Base-by-base conservation (phyloP, 495 filamentous ascomycete species). In the Penicillium silybi region DNA sequence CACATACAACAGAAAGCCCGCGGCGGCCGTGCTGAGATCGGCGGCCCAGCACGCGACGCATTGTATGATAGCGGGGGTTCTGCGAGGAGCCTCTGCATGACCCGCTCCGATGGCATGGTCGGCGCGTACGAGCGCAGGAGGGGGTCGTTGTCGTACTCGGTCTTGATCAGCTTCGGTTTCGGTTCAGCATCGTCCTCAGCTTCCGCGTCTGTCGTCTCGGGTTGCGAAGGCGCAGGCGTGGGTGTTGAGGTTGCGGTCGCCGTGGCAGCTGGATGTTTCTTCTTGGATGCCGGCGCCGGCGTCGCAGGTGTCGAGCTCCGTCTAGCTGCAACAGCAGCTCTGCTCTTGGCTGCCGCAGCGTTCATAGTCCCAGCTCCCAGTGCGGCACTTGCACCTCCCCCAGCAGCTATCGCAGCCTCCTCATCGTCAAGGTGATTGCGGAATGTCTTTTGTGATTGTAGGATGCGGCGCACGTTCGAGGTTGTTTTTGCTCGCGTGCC, bases 371-470 rank as follows among this genome's bases (percentile, higher is more conserved):
- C 74, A 37, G 17, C 39, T 1, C 34, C 50, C 37, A 23, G 1
- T 1, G 38, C 19, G 15, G 44, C 35, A 19, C 32, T 46, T n/a
- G 47, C 19, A 2, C 53, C 56, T 19, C 56, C 44, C 2, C 54
- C 63, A 0, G 49, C 42, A 22, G 56, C 40, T 11, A 84, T 64
- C 18, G 86, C 73, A 7, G 91, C 91, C 58, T 90, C 84, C 71
- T 90, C 91, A 68, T 97, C 92, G 50, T 89, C 87, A 29, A 97
- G 80, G 62, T 97, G 87, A 68, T 97, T 95, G 37, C 84, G 80
- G 59, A 96, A 96, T 0, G 89, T 91, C 74, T 96, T 96, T 67
- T 95, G 88, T 2, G 86, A 91, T 58, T 85, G 82, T n/a, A 96
- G 75, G 57, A 97, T 93, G 62, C 88, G 87, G 57, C 89, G 87